phyloP scores from a whole-genome alignment of 352 stramenopile genomes.

The Blastocystis sp. region DNA sequence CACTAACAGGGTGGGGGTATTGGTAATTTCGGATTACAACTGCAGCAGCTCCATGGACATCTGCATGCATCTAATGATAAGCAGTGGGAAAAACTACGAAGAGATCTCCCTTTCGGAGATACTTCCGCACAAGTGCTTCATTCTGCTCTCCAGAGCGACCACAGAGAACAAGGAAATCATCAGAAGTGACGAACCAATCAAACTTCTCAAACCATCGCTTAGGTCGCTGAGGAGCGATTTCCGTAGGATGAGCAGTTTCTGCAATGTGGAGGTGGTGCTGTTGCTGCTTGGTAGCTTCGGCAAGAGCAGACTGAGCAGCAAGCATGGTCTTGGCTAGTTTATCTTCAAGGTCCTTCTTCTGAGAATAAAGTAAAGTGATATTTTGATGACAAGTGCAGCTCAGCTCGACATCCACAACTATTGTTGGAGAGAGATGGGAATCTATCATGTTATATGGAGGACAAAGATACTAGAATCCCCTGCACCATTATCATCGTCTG shows the following conservation, averaged over 20 bases:
- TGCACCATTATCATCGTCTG: background rate
- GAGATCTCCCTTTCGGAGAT: conserved; percentile 76
- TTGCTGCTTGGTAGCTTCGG: conserved; percentile 75
- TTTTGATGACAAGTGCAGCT: conserved; percentile 71
- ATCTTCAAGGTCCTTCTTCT: conserved; percentile 70
- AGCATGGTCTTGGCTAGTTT: conserved; percentile 69
- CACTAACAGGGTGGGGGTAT: conserved; percentile 67
- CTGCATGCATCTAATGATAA: conserved; percentile 70
- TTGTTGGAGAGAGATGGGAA: conserved; percentile 41
- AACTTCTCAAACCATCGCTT: conserved; percentile 82
- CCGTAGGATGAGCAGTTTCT: conserved; percentile 71
- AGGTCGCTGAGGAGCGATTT: conserved; percentile 74
- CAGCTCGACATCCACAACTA: conserved; percentile 69
- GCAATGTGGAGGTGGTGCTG: conserved; percentile 68
- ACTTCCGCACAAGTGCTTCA: conserved; percentile 77
- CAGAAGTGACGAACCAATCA: conserved; percentile 79
- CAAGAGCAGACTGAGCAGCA: conserved; percentile 75
- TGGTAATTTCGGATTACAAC: conserved; percentile 50
- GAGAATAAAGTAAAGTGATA: conserved; percentile 79
- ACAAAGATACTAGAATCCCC: background rate
- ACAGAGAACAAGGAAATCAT: conserved; percentile 78
- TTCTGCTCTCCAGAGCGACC: conserved; percentile 79
- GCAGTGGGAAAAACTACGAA: conserved; percentile 65
- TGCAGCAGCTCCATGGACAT: conserved; percentile 73
- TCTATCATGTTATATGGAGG: no score